These are phyloP conservation scores for Vaccinium macrocarpon DNA, from an alignment of 148 eudicot genomes.

Conservation along the genomic window DNA sequence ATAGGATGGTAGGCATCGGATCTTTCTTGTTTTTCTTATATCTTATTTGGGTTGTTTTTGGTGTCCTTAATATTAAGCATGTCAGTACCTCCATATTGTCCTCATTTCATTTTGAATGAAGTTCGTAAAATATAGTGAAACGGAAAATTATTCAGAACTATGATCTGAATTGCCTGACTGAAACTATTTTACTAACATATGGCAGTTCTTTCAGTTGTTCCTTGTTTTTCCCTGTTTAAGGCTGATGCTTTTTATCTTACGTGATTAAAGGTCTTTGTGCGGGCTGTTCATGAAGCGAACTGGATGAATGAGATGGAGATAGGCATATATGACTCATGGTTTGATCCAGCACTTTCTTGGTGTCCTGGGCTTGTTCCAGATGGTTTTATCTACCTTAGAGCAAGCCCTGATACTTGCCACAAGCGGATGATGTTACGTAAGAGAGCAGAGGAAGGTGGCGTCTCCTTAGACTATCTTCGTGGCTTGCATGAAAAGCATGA, in stretches of 20 bases:
- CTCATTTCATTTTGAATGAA: background rate
- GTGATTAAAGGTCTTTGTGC: constrained; percentile 75
- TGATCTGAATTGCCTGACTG: background rate
- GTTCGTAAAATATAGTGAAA: background rate
- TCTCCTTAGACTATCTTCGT: constrained; percentile 74
- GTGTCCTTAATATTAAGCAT: background rate
- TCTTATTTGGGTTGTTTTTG: background rate
- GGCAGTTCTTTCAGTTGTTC: background rate
- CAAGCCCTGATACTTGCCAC: constrained; percentile 95
- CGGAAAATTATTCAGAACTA: background rate
- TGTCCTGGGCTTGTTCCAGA: constrained; percentile 95
- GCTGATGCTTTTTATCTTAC: constrained; percentile 22
- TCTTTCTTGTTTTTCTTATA: background rate
- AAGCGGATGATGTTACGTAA: constrained; percentile 87
- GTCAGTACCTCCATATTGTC: background rate
- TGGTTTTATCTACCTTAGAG: constrained; percentile 94
- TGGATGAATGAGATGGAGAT: constrained; percentile 99
- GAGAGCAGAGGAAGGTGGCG: constrained; percentile 90
- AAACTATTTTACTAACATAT: background rate
- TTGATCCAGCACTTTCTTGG: constrained; percentile 89
- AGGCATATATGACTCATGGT: constrained; percentile 95
- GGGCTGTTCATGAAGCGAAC: constrained; percentile 98
- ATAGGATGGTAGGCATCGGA: constrained; percentile 69
- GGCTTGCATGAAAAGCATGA: constrained; percentile 94
- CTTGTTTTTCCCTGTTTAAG: background rate